Evolutionary conservation across 73 alveolate genomes (phyloP), one percentile per base, ranked within the genome.

Genomic region (Blepharisma japonicum): DNA sequence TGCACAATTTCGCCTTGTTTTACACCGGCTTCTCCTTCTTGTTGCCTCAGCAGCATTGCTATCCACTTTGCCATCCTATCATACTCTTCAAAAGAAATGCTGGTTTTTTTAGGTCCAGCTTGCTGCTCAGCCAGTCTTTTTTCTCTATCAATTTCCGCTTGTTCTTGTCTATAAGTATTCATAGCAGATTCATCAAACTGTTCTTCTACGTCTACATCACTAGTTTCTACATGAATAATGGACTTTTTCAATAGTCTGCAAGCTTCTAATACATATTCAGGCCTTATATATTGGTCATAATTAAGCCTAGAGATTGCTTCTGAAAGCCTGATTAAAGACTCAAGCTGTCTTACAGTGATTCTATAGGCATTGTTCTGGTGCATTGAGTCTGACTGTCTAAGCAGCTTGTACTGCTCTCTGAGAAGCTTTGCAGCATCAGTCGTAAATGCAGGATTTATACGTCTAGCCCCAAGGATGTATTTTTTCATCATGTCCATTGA

Each of bases 281-380:
- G 90, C 50, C 78, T 85, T 6, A 96, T 86, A 23, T 71, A 86
- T 49, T 90, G 91, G 54, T 91, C 90, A 71, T 91, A 90, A 82
- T 96, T 95, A 9, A 94, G 94, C 87, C 95, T 94, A 20, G 99
- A 98, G 72, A 96, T 55, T 6, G 98, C 98, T 81, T 96, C 99
- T 51, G 97, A 88, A 48, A 96, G 86, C 80, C 99, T 67, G 54
- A 97, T 89, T 77, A 97, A 89, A 48, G 97, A 88, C 79, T 98
- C 99, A 56, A 96, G 92, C 85, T 97, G 96, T 61, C 99, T 92
- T 39, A 95, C 99, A 3, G 99, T 98, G 54, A 96, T 96, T 81
- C 99, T 91, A 80, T 97, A 96, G 14, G 98, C 93, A 45, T 81
- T 79, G 80, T 94, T 93, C 55, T 89, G 86, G 25, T 89, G 71